Base-by-base conservation (phyloP, 352 stramenopile genomes). In the Phytophthora cryptogea region DNA sequence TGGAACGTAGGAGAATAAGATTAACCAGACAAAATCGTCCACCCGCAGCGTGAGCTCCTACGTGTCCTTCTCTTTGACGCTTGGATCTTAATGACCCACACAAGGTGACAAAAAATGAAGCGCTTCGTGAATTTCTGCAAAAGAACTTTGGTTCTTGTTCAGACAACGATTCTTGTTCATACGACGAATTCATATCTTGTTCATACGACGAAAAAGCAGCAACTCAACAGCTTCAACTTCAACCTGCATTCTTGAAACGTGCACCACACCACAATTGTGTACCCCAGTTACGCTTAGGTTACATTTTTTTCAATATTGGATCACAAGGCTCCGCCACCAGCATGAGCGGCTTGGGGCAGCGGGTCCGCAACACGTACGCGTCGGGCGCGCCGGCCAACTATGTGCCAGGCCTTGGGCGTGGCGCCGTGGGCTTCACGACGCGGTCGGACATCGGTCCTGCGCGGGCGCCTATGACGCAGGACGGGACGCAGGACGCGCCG, bases 391-490 rank as follows among this genome's bases (percentile, higher is more conserved):
- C 95, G 31, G 90, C 88, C 44, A 97, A 97, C 61, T 99, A 99
- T 79, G 89, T 99, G 16, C 86, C 97, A 6, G 96, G 97, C 48
- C 74, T 98, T 6, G 97, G 97, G 23, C 91, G 96, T 49, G 97
- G 97, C 46, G 97, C 96, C 28, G 83, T 98, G 35, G 97, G 97
- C 20, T 99, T 99, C 73, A 98, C 96, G 5, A 99, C 96, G 14
- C 92, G 96, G 11, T 98, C 89, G 48, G 96, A 99, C 68, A 98
- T 99, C 59, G 97, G 96, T 5, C 92, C 95, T 4, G 94, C 90
- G 46, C 77, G 88, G 16, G 75, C 83, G 8, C 76, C 86, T 8
- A 72, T 81, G 51, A 66, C 70, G 6, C 73, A 80, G 11, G 84
- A 92, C 39, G 88, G 78, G 16, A 72, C 78, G 17, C 86, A 87